phyloP scores from a whole-genome alignment of 169 alveolate genomes.

The Hammondia hammondi region DNA sequence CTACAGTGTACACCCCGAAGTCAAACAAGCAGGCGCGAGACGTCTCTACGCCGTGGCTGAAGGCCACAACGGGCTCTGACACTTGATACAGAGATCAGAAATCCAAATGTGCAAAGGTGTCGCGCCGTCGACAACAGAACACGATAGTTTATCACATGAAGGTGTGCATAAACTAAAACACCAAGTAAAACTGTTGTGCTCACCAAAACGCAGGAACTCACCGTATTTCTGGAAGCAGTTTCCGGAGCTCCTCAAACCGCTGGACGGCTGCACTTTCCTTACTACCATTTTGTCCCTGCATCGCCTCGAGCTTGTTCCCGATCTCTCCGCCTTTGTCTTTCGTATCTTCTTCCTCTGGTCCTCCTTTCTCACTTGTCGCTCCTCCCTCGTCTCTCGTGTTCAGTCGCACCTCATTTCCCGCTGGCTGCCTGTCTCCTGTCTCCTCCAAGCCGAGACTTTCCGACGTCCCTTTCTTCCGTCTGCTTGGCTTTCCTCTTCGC shows the following conservation, averaged over 20 bases:
- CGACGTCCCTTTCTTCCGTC: neutral
- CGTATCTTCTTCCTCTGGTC: no score
- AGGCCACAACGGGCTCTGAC: no score
- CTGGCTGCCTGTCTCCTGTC: neutral
- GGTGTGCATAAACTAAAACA: no score
- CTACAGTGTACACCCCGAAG: no score
- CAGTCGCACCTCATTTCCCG: neutral
- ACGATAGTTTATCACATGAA: no score
- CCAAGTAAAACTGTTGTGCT: no score
- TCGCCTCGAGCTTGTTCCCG: neutral
- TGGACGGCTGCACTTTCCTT: constrained; percentile 18
- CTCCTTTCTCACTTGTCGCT: neutral
- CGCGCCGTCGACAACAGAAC: no score
- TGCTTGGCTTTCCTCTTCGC: neutral
- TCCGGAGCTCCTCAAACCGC: neutral
- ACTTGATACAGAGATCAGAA: no score
- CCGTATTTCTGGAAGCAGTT: constrained; percentile 24
- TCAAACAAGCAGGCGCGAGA: no score
- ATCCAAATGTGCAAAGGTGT: no score
- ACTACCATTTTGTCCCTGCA: neutral
- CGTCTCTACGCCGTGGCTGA: no score
- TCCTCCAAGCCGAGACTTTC: neutral
- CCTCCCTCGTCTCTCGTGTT: neutral
- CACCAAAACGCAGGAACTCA: neutral
- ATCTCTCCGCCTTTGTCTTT: neutral